Conservation (phyloP, 257 asterid species). For the Datura wrightii region DNA sequence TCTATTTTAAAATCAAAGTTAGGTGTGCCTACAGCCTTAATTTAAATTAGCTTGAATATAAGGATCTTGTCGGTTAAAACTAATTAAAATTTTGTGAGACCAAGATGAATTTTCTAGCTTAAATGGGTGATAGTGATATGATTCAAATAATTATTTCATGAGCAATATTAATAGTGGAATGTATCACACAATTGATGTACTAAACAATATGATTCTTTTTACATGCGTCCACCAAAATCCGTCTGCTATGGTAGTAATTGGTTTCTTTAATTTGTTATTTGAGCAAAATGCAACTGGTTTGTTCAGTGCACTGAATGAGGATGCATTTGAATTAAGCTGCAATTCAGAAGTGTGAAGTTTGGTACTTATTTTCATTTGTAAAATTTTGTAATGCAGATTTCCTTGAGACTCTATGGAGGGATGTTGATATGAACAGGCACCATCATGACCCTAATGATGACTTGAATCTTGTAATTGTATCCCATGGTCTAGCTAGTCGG, state of each 20-base stretch:
- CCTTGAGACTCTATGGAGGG: constrained; percentile 58
- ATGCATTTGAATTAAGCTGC: not conserved
- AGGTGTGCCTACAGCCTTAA: not conserved
- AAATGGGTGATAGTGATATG: not conserved
- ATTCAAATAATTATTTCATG: not conserved
- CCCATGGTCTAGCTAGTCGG: constrained; percentile 52
- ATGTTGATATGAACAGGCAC: constrained; percentile 55
- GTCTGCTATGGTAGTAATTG: not conserved
- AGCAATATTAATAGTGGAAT: not conserved
- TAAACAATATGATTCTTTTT: not conserved
- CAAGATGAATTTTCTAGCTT: not conserved
- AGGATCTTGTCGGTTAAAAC: not conserved
- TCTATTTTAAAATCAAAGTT: not conserved
- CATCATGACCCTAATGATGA: constrained; percentile 37
- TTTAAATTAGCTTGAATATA: not conserved
- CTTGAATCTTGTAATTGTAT: constrained; percentile 47
- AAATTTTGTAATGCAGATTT: constrained; percentile 41
- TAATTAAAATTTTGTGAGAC: not conserved
- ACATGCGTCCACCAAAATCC: not conserved
- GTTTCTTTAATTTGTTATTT: constrained; percentile 10
- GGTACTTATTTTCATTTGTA: not conserved
- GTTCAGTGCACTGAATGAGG: not conserved
- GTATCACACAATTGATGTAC: not conserved
- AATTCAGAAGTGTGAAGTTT: not conserved
- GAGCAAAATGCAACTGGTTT: not conserved